Conservation (phyloP, 352 stramenopile species). For the Pythium rishiriense region DNA sequence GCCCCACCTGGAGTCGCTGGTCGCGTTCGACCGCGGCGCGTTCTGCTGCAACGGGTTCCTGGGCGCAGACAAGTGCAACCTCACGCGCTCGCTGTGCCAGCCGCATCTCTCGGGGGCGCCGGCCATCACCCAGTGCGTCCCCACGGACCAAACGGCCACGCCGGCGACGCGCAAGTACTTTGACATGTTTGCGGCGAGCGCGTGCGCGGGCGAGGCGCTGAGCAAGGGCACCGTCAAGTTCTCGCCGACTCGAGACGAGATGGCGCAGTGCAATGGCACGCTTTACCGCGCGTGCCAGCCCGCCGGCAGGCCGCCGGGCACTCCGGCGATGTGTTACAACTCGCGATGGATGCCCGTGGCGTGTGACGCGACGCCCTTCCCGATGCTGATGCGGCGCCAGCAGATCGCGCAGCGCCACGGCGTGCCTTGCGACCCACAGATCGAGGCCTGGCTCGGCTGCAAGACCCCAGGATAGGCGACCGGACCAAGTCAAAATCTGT, state of each 20-base stretch:
- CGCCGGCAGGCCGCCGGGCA: neutral
- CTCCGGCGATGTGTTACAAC: neutral
- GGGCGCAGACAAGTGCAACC: neutral
- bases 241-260: neutral
- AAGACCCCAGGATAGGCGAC: neutral
- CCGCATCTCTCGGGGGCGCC: slow-evolving; percentile 1
- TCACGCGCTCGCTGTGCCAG: neutral
- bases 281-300: neutral
- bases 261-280: neutral
- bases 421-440: neutral
- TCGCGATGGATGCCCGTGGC: neutral
- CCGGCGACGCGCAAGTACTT: neutral
- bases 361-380: neutral
- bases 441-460: neutral
- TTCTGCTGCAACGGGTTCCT: slow-evolving; percentile 27
- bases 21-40: slow-evolving; percentile 11
- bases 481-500: no score
- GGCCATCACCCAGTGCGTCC: neutral
- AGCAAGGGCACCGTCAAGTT: neutral
- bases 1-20: slow-evolving; percentile 19
- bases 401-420: neutral
- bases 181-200: neutral
- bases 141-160: neutral
- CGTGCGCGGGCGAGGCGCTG: neutral
- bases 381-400: neutral